Evolutionary conservation across 371 early-diverging fungal genomes (phyloP).

Genomic region (Thermomucor indicae-seudaticae): DNA sequence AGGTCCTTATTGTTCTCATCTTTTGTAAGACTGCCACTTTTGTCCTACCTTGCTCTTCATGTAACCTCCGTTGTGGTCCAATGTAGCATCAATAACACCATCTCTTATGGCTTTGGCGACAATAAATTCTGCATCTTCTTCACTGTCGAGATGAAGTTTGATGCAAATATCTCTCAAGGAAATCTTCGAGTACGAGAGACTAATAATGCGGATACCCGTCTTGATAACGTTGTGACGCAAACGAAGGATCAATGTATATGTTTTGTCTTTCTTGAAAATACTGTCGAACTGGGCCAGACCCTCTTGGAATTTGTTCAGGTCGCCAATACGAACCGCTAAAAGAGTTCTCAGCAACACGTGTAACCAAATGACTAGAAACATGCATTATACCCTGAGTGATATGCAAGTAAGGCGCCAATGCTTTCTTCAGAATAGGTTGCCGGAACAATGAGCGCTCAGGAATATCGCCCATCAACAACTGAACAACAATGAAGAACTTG

Average conservation of each 20-base stretch:
- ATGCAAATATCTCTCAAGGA: constrained; percentile 95
- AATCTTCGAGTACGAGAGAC: constrained; percentile 91
- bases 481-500: constrained; percentile 94
- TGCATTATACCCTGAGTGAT: constrained; percentile 76
- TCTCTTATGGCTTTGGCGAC: constrained; percentile 98
- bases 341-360: not conserved
- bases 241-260: constrained; percentile 86
- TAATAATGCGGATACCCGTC: constrained; percentile 95
- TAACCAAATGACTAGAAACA: not conserved
- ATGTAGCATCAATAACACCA: constrained; percentile 94
- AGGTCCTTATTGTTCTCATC: too few relatives aligned
- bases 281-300: constrained; percentile 70
- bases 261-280: constrained; percentile 84
- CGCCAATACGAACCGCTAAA: constrained; percentile 90
- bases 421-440: constrained; percentile 76
- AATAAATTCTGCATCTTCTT: constrained; percentile 98
- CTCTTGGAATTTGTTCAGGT: constrained; percentile 90
- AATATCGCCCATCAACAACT: constrained; percentile 95
- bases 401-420: constrained; percentile 87
- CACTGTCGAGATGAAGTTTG: constrained; percentile 93
- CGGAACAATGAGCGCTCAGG: constrained; percentile 93
- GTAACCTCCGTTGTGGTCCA: constrained; percentile 91
- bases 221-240: constrained; percentile 98
- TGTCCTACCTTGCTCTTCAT: constrained; percentile 78
- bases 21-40: not conserved